phyloP scores from a whole-genome alignment of 2,329 filamentous ascomycete species.

The Sarocladium brachiariae region DNA sequence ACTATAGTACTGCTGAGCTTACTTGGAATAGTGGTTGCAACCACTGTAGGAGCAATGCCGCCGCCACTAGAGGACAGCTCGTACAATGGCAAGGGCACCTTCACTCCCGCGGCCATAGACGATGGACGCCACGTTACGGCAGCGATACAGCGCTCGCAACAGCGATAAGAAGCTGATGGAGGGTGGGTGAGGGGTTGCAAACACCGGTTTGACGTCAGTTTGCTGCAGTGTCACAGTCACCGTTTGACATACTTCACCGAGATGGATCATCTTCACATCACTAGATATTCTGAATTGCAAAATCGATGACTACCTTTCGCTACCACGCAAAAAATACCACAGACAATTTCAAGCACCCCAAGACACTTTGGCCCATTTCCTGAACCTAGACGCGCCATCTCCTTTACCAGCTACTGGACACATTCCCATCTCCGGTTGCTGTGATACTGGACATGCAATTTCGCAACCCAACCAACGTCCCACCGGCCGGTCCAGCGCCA shows the following conservation, averaged over 20 bases:
- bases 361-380: no score
- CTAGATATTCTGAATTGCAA: no score
- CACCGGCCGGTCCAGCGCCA: neutral
- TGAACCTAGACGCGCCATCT: neutral
- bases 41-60: no score
- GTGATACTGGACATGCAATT: conserved; percentile 9
- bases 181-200: conserved; percentile 5
- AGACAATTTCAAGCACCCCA: neutral
- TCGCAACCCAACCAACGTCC: conserved; percentile 3
- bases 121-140: no score
- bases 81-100: neutral
- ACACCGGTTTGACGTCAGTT: neutral
- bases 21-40: neutral
- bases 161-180: neutral
- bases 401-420: neutral
- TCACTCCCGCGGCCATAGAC: no score
- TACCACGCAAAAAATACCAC: neutral
- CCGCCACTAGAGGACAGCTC: neutral
- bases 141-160: neutral
- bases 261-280: neutral
- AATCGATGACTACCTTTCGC: no score
- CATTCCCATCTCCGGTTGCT: conserved; percentile 9
- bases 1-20: no score
- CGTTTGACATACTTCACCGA: neutral
- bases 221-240: neutral